Evolutionary conservation across 768 basidiomycete genomes (phyloP), one percentile per base, ranked within the genome.

Genomic region (Suillus decipiens): DNA sequence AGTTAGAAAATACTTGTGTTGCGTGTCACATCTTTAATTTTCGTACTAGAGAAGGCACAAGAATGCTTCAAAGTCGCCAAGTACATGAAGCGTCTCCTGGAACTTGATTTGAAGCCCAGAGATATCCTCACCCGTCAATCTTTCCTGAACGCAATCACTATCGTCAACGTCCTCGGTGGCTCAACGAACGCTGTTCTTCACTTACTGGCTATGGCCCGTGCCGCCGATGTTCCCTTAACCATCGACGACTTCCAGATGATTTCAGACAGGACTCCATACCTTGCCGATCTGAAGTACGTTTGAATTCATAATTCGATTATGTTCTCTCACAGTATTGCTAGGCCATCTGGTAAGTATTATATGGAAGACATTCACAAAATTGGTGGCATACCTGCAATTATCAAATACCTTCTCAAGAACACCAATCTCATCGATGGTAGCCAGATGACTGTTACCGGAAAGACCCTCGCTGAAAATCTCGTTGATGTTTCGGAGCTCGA

Each of bases 281-380:
- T 95, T 5, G 90, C 89, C n/a, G 90, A 95, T 70, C 80, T 95
- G 64, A 92, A 86, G 86, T 85, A 72, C 62, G 77, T 78, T 72
- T 72, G 48, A 58, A 62, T 55, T 43, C 24, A 15, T 15, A 36
- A 42, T 56, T 7, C 39, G 62, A 41, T 51, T 51, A 9, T 37
- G 59, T 28, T 39, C 58, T 59, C 61, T 68, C 42, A 69, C 54
- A 45, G 11, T 31, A 50, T 15, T 6, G 58, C 6, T 61, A 89
- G 88, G 77, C 92, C 92, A 17, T 92, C 92, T 8, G 93, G 92
- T 31, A 86, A 86, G 77, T 95, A 93, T 74, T 87, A 89, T 70
- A 95, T 95, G 92, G 89, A 94, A 75, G 93, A 96, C 69, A 82
- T 95, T 53, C 93, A 95, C 79, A 86, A 82, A 65, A 86, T 90